Percentiles rank a stretch among this genome's conserved stretches.
phyloP scores from a whole-genome alignment of 306 rosid genomes.

The Cucurbita ficifolia region DNA sequence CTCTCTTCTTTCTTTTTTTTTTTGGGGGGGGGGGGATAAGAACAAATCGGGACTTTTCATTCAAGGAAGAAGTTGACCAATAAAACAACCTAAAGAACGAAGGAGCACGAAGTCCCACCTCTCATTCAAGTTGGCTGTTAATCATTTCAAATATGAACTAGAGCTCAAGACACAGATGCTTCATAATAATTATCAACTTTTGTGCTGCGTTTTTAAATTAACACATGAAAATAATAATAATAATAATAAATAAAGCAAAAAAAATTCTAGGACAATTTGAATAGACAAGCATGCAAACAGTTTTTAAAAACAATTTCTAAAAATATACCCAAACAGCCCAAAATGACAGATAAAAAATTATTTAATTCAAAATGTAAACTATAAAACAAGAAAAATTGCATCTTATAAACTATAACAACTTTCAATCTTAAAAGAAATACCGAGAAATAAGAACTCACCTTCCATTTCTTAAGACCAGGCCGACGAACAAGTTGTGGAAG shows the following conservation, averaged over 20 bases:
- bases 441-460: conserved; percentile 31
- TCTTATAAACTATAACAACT: background rate
- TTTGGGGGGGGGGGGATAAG: background rate
- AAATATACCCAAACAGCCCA: background rate
- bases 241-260: background rate
- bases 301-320: background rate
- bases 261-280: background rate
- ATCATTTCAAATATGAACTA: background rate
- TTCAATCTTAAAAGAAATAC: background rate
- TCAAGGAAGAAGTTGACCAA: background rate
- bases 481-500: conserved; percentile 75
- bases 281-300: background rate
- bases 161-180: background rate
- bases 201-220: background rate
- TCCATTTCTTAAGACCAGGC: conserved; percentile 79
- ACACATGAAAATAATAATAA: background rate
- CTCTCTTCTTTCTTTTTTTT: background rate
- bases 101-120: background rate
- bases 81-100: background rate
- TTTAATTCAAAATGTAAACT: background rate
- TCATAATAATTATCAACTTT: background rate
- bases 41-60: background rate
- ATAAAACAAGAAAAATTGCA: background rate
- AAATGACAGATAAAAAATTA: background rate
- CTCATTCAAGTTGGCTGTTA: too few relatives aligned